These are phyloP conservation scores for Tephrocybe rancida DNA, from an alignment of 768 basidiomycete genomes.

Conservation along the genomic window DNA sequence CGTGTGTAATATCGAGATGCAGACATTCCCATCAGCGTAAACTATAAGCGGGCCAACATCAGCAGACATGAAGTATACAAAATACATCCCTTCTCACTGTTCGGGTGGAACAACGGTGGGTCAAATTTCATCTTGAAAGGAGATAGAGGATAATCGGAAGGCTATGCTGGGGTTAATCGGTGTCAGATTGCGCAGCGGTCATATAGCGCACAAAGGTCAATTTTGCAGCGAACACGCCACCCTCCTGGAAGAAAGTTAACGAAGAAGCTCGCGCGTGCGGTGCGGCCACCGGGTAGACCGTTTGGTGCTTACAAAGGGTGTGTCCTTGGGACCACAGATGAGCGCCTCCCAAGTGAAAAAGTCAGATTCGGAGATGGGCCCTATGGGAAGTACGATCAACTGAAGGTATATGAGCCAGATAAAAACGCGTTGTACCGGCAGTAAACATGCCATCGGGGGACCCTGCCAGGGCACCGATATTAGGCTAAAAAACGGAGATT, in stretches of 20 bases:
- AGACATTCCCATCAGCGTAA: constrained; percentile 95
- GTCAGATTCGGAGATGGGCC: constrained; percentile 88
- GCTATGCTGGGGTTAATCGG: constrained; percentile 43
- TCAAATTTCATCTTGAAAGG: constrained; percentile 99
- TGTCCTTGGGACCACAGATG: constrained; percentile 92
- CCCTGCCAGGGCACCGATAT: constrained; percentile 41
- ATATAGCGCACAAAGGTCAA: constrained; percentile 84
- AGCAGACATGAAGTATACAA: constrained; percentile 8
- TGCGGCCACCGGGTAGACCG: constrained; percentile 2
- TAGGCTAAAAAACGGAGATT: constrained; percentile 7
- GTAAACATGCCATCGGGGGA: constrained; percentile 97
- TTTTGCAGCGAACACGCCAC: constrained; percentile 91
- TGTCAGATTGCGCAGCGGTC: neutral
- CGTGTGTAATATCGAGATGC: constrained; percentile 96
- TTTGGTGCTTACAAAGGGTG: constrained; percentile 74
- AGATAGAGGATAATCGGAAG: constrained; percentile 92
- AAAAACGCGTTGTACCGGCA: constrained; percentile 52
- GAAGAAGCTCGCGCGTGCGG: neutral
- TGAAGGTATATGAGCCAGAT: neutral
- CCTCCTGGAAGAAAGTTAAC: constrained; percentile 60
- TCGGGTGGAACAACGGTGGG: constrained; percentile 96
- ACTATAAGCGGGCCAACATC: constrained; percentile 49
- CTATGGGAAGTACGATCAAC: constrained; percentile 36
- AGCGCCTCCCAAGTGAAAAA: constrained; percentile 97
- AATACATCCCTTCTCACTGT: constrained; percentile 60